A percentile compares a stretch with the other conserved stretches of the same genome.
Conservation (phyloP, 768 basidiomycete species). For the Rhizopogon vinicolor region DNA sequence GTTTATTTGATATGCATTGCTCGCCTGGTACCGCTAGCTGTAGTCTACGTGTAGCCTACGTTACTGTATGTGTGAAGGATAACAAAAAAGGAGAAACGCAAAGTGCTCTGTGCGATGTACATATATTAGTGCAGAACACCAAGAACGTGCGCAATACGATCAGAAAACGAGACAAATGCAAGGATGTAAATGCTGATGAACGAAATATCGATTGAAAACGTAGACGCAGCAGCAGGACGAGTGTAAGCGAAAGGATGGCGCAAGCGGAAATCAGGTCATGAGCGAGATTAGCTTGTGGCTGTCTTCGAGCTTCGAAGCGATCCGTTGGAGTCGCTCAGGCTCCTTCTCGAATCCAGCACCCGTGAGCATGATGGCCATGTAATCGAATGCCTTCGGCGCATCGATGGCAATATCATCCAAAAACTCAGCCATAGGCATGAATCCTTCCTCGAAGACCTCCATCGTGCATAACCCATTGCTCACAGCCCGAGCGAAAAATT, state of each 20-base stretch:
- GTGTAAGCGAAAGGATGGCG: slow-evolving; percentile 5
- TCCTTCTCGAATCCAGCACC: slow-evolving; percentile 57
- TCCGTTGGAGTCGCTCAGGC: slow-evolving; percentile 48
- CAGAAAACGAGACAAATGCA: slow-evolving; percentile 9
- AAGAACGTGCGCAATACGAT: slow-evolving; percentile 18
- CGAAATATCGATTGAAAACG: too few relatives aligned
- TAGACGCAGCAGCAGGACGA: slow-evolving; percentile 2
- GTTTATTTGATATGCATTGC: slow-evolving; percentile 15
- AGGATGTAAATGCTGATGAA: slow-evolving; percentile 1
- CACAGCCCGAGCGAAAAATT: slow-evolving; percentile 63
- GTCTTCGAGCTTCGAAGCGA: slow-evolving; percentile 60
- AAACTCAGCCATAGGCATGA: slow-evolving; percentile 62
- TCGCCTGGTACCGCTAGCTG: slow-evolving; percentile 18
- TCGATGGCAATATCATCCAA: slow-evolving; percentile 90
- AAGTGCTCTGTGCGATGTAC: slow-evolving; percentile 16
- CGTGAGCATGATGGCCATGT: slow-evolving; percentile 72
- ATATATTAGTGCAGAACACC: slow-evolving; percentile 26
- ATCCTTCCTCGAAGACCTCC: slow-evolving; percentile 70
- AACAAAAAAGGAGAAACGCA: slow-evolving; percentile 11
- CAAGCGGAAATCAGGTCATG: slow-evolving; percentile 18
- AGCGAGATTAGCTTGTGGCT: slow-evolving; percentile 55
- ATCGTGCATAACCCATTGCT: slow-evolving; percentile 56
- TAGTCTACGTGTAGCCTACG: slow-evolving; percentile 18
- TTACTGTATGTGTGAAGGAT: slow-evolving; percentile 14
- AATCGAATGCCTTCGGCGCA: slow-evolving; percentile 78